phyloP scores from a whole-genome alignment of 352 stramenopile genomes.

The Phytophthora kernoviae region DNA sequence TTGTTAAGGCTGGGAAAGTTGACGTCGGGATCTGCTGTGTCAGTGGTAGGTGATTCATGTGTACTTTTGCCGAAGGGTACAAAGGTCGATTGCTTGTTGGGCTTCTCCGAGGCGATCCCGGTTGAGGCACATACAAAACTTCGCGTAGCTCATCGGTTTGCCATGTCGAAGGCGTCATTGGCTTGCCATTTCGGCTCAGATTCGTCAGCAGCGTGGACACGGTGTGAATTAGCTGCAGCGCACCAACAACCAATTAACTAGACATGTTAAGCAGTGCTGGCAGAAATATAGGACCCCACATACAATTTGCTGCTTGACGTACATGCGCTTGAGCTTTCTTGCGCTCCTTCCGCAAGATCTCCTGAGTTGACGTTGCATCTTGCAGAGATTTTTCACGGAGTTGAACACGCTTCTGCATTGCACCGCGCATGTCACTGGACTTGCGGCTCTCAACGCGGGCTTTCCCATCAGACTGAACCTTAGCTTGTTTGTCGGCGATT shows the following conservation, averaged over 20 bases:
- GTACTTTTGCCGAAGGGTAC: conserved; percentile 53
- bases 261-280: background rate
- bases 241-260: background rate
- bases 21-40: conserved; percentile 67
- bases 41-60: conserved; percentile 52
- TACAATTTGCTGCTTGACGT: background rate
- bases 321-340: conserved; percentile 50
- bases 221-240: conserved; percentile 54
- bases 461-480: conserved; percentile 11
- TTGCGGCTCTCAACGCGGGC: conserved; percentile 1
- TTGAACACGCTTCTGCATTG: conserved; percentile 56
- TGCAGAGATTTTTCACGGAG: conserved; percentile 39
- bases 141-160: conserved; percentile 18
- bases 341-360: conserved; percentile 33
- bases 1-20: conserved; percentile 25
- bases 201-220: conserved; percentile 57
- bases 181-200: conserved; percentile 44
- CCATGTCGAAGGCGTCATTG: conserved; percentile 6
- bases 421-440: conserved; percentile 23
- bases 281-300: background rate
- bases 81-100: conserved; percentile 36
- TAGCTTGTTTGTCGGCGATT: conserved; percentile 11
- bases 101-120: conserved; percentile 27
- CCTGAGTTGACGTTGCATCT: conserved; percentile 25
- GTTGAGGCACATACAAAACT: conserved; percentile 13